Evolutionary conservation across 345 rosid genomes (phyloP), one percentile per base, ranked within the genome.

Genomic region (Geranium rotundifolium): DNA sequence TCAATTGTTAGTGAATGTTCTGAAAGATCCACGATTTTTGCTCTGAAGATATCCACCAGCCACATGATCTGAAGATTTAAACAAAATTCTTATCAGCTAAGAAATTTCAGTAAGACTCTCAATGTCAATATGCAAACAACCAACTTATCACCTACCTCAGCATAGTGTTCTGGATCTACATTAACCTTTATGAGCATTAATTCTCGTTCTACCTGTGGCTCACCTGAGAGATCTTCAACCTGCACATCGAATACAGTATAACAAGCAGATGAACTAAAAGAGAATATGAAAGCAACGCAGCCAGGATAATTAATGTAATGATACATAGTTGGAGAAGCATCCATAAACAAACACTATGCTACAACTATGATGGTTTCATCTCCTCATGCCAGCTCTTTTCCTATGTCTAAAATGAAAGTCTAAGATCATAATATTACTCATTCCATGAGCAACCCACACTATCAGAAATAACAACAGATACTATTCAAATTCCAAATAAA

Each of bases 161-260:
- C 79, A 57, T 79, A 81, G 59, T 59, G 67, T 59, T 65, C 74
- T 18, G 87, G 86, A 72, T 82, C 76, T 1, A 87, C 85, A 58
- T 82, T 74, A 62, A 93, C 79, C 76, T 91, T 91, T 50, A 91
- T 75, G 67, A 91, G 97, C 96, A 91, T 88, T 61, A 91, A 67
- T 66, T 91, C 97, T 56, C 97, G 93, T 72, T 91, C 99, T 59
- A 93, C 95, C 50, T 87, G 99, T 12, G 99, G 86, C 72, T 90
- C 99, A 62, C 23, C 79, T 49, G 99, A 93, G 68, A 93, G 65
- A 78, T 90, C 99, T 54, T 90, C 96, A 63, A 90, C 99, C 97
- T 90, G 75, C 19, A 57, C 68, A 64, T 59, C 31, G 17, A 16
- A 41, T 56, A 41, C 37, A 59, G 34, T 58, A n/a, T 60, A 23